Base-by-base conservation (phyloP, 1,284 basidiomycete species). In the Cryptococcus sp. region DNA sequence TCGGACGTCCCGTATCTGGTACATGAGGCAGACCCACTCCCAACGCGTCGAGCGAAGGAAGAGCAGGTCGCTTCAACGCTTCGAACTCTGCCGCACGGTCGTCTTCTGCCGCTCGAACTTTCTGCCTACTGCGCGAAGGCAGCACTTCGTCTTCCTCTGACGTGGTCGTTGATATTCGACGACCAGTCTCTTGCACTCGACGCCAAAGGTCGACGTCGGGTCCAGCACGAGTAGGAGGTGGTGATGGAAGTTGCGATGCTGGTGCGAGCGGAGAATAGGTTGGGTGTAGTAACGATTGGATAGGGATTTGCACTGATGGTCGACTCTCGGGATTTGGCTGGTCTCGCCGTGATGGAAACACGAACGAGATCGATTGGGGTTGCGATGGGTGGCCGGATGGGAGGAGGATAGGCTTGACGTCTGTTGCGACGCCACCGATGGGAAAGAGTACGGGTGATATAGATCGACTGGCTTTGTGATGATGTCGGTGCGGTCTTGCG, bases 121-220 rank as follows among this genome's bases (percentile, higher is more conserved):
- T 61, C 29, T 63, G 70, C 16, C 69, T 46, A 20, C 60, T 65
- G 11, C 69, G 55, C 1, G 55, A 59, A 3, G 70, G 73, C 48
- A 70, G 68, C 19, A 65, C 59, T 37, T 69, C 70, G 19, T 73
- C 72, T 46, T 75, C 73, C 51, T 75, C 73, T 5, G 72, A 72
- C 5, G 66, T 67, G 6, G 73, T 69, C 1, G 65, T 64, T 2
- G 73, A 74, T 8, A 73, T 72, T 7, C 73, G 54, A 20, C 72
- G 57, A 19, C 70, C 68, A 13, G 57, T 63, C 29, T 52, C 54
- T 23, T 66, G 68, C 55, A 60, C 66, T 40, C 60, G 58, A 13
- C 52, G 46, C 26, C 53, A 46, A 11, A 58, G 16, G 17, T 46
- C 54, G 10, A 19, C 34, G 16, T 54, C 57, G 1, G 46, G n/a